Evolutionary conservation across 306 rosid genomes (phyloP), one percentile per base, ranked within the genome.

Genomic region (Prinsepia uniflora): DNA sequence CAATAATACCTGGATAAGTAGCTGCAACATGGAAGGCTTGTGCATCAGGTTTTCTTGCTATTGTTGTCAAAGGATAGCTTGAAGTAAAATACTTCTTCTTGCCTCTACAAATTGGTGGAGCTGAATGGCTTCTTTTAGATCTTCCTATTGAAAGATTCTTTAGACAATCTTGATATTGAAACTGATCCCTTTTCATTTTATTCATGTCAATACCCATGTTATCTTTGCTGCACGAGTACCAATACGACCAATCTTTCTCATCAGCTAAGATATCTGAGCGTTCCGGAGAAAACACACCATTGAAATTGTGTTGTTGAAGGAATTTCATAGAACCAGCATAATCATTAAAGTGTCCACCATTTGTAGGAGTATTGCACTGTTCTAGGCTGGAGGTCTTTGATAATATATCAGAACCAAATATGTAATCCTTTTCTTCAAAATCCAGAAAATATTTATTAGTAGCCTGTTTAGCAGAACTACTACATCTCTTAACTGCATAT

Each of bases 71-170:
- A 73, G 81, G 82, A 60, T 82, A 83, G 68, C 81, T 81, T 70
- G 86, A 82, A 70, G 86, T 76, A 74, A 65, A 56, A 76, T 84
- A 89, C 81, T 70, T 86, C 73, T 82, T 83, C 81, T 84, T 91
- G 40, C 87, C 68, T 82, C 79, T 83, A 74, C 80, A 65, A 75
- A 87, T 84, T 55, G 99, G 97, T 62, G 97, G 97, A 81, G 97
- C 92, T 15, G 97, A 94, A 72, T 52, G 75, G 83, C 97, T 79
- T 82, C 98, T 78, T 79, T 66, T 84, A 30, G 81, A 73, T 77
- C 92, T 86, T 79, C 74, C 70, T 50, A 40, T 58, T 24, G 69
- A 45, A 76, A 46, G 70, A 73, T 46, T 73, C 54, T 76, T 70
- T 39, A 76, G 71, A 63, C 62, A 76, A 77, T 61, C 68, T 71